These are phyloP conservation scores for Stevia rebaudiana DNA, from an alignment of 140 eudicot genomes.

Conservation along the genomic window DNA sequence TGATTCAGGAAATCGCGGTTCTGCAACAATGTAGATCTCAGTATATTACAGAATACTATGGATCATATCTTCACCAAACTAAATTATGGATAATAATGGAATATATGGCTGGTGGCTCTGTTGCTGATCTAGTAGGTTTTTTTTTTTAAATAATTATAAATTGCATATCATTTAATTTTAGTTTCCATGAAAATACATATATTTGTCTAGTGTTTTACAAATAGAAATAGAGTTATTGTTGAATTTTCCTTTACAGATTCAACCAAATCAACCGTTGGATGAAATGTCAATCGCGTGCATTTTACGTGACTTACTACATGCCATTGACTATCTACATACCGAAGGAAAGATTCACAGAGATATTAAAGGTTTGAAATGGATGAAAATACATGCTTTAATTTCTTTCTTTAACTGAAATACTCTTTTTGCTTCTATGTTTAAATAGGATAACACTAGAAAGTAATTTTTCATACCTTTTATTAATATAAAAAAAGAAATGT, in stretches of 20 bases:
- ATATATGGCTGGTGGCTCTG: slow-evolving; percentile 99
- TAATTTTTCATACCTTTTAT: neutral
- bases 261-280: slow-evolving; percentile 90
- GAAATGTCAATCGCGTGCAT: slow-evolving; percentile 89
- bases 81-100: slow-evolving; percentile 98
- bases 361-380: slow-evolving; percentile 59
- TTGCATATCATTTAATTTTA: neutral
- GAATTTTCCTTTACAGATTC: slow-evolving; percentile 54
- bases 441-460: neutral
- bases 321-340: slow-evolving; percentile 85
- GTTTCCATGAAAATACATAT: neutral
- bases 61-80: slow-evolving; percentile 83
- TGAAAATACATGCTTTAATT: neutral
- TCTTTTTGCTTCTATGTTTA: neutral
- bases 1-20: slow-evolving; percentile 90
- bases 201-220: neutral
- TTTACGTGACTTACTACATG: slow-evolving; percentile 89
- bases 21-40: slow-evolving; percentile 85
- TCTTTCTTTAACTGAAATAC: neutral
- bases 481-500: neutral
- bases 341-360: slow-evolving; percentile 99
- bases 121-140: slow-evolving; percentile 88
- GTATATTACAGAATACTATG: slow-evolving; percentile 92
- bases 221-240: neutral
- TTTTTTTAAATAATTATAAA: neutral